A percentile compares a stretch with the other conserved stretches of the same genome.
Evolutionary conservation across 1,139 yeast genomes (phyloP).

Genomic region (Meyerozyma athensensis): DNA sequence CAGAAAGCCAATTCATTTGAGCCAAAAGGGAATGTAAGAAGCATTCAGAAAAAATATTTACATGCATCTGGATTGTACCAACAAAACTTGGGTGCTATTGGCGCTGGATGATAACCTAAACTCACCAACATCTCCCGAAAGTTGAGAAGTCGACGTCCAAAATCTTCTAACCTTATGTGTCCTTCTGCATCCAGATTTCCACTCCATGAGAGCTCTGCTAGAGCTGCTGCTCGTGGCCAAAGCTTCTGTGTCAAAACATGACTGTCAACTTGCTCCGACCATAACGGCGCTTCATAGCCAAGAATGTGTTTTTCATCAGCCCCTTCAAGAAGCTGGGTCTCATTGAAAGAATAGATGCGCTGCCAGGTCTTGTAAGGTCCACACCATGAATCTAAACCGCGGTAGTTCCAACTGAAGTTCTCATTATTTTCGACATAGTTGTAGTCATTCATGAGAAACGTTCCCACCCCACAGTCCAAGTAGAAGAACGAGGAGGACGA

Average conservation of each 20-base stretch:
- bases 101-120: slow-evolving; percentile 33
- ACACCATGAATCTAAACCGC: slow-evolving; percentile 45
- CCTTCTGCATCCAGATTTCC: slow-evolving; percentile 30
- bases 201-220: slow-evolving; percentile 45
- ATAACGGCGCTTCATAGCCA: slow-evolving; percentile 44
- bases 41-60: no score
- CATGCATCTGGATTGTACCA: slow-evolving; percentile 38
- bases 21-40: no score
- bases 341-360: slow-evolving; percentile 38
- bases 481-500: slow-evolving; percentile 35
- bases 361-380: slow-evolving; percentile 50
- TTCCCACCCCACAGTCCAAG: slow-evolving; percentile 47
- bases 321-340: slow-evolving; percentile 30
- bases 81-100: slow-evolving; percentile 41
- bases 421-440: slow-evolving; percentile 25
- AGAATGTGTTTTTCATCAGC: slow-evolving; percentile 28
- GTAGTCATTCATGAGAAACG: slow-evolving; percentile 36
- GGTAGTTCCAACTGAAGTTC: slow-evolving; percentile 25
- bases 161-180: slow-evolving; percentile 29
- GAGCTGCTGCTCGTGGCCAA: slow-evolving; percentile 48
- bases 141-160: slow-evolving; percentile 38
- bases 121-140: slow-evolving; percentile 42
- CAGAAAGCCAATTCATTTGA: slow-evolving; percentile 11
- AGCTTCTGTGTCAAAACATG: slow-evolving; percentile 33
- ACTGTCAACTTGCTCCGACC: slow-evolving; percentile 44